A percentile compares a stretch with the other conserved stretches of the same genome.
Conservation (phyloP, 2,329 filamentous ascomycete genomes). For the Graphium sp. region DNA sequence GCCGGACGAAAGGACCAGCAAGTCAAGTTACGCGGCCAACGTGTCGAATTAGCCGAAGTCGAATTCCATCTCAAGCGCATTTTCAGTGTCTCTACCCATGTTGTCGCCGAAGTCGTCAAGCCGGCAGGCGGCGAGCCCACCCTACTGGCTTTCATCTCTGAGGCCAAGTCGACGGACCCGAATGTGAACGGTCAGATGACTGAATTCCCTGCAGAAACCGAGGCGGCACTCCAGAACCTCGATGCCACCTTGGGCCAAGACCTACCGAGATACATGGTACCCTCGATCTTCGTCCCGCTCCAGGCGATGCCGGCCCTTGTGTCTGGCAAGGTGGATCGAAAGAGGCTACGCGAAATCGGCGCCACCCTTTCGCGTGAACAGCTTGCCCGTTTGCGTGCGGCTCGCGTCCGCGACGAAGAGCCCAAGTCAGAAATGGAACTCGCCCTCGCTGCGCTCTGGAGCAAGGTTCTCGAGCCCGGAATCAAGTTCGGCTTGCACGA, state of each 20-base stretch:
- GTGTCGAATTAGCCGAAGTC: constrained; percentile 42
- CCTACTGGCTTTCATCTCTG: constrained; percentile 26
- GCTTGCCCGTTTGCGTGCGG: constrained; percentile 5
- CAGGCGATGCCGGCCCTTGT: constrained; percentile 26
- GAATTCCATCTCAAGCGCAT: constrained; percentile 29
- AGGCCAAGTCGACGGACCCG: constrained; percentile 12
- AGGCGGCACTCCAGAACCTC: constrained; percentile 12
- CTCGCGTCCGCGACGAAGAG: constrained; percentile 9
- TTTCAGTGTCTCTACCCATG: constrained; percentile 22
- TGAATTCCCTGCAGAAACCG: constrained; percentile 15
- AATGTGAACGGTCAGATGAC: constrained; percentile 8
- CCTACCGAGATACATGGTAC: constrained; percentile 28
- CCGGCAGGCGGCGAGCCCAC: constrained; percentile 24
- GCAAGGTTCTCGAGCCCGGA: constrained; percentile 15
- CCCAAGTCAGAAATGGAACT: constrained; percentile 20
- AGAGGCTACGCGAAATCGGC: constrained; percentile 27
- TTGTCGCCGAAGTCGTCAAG: constrained; percentile 30
- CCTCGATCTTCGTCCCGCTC: constrained; percentile 26
- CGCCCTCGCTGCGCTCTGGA: constrained; percentile 19
- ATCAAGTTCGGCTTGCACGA: constrained; percentile 16
- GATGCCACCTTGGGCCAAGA: constrained; percentile 15
- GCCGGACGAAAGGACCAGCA: constrained; percentile 51
- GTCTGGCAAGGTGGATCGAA: constrained; percentile 31
- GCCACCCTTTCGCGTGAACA: constrained; percentile 17
- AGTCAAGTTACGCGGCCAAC: constrained; percentile 49